Percentiles rank a stretch among this genome's conserved stretches.
Evolutionary conservation across 1,284 basidiomycete genomes (phyloP).

Genomic region (Phaffia rhodozyma): DNA sequence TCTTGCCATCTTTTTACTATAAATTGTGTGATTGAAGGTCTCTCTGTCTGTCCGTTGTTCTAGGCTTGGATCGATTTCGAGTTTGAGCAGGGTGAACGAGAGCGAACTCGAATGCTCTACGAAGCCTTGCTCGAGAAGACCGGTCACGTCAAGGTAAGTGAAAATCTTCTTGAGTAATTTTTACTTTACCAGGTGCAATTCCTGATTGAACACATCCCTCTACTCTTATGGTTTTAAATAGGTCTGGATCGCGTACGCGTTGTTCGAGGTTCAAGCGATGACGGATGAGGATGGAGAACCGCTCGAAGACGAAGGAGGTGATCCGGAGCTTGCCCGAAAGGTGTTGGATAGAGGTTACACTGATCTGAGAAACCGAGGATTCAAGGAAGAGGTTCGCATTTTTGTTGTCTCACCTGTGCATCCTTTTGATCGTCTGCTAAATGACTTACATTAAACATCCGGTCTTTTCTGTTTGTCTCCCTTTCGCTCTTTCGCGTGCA

Average conservation of each 20-base stretch:
- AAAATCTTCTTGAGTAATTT: slow-evolving; percentile 21
- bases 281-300: slow-evolving; percentile 61
- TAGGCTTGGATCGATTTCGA: slow-evolving; percentile 90
- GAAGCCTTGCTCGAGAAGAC: slow-evolving; percentile 77
- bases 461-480: slow-evolving; percentile 11
- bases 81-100: slow-evolving; percentile 37
- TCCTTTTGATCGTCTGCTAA: neutral
- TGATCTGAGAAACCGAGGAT: slow-evolving; percentile 60
- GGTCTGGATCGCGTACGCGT: slow-evolving; percentile 40
- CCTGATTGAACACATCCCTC: slow-evolving; percentile 38
- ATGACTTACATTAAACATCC: neutral
- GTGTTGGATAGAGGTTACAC: slow-evolving; percentile 80
- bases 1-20: neutral
- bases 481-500: neutral
- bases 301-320: slow-evolving; percentile 54
- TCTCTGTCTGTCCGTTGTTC: slow-evolving; percentile 20
- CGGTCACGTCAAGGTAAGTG: slow-evolving; percentile 68
- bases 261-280: slow-evolving; percentile 35
- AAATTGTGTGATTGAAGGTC: too few species aligned
- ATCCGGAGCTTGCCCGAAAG: slow-evolving; percentile 53
- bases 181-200: slow-evolving; percentile 43
- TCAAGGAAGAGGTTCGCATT: slow-evolving; percentile 70
- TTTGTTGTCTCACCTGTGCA: neutral
- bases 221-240: neutral
- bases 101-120: slow-evolving; percentile 71